Evolutionary conservation across 345 rosid genomes (phyloP).

Genomic region (Boechera stricta): DNA sequence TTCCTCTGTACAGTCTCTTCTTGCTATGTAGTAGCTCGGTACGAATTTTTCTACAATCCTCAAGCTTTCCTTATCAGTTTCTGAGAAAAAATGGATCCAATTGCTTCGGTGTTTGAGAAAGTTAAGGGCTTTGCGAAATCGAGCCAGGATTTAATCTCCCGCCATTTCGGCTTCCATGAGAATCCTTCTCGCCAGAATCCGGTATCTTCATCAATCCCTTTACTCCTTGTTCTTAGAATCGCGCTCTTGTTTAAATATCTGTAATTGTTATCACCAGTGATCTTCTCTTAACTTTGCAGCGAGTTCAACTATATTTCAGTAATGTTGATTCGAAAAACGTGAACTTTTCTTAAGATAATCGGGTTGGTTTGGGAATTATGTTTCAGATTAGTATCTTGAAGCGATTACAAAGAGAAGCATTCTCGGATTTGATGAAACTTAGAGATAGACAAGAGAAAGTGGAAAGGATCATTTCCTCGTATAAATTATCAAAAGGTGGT

Average conservation of each 20-base stretch:
- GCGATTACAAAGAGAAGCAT: slow-evolving; percentile 86
- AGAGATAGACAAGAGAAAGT: slow-evolving; percentile 91
- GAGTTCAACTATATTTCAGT: too few species aligned
- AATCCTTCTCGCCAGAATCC: slow-evolving; percentile 63
- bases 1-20: not conserved
- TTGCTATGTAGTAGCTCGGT: not conserved
- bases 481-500: slow-evolving; percentile 56
- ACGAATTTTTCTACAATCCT: not conserved
- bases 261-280: not conserved
- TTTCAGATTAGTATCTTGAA: slow-evolving; percentile 91
- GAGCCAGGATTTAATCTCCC: slow-evolving; percentile 53
- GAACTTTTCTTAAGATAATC: not conserved
- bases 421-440: slow-evolving; percentile 85
- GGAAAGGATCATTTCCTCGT: slow-evolving; percentile 64
- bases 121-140: slow-evolving; percentile 58
- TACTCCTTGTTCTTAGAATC: not conserved
- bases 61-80: slow-evolving; percentile 4
- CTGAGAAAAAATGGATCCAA: slow-evolving; percentile 59
- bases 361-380: slow-evolving; percentile 10
- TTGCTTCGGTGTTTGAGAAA: slow-evolving; percentile 54
- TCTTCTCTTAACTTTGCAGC: not conserved
- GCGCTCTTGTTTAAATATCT: not conserved
- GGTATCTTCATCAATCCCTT: slow-evolving; percentile 45
- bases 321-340: too few species aligned
- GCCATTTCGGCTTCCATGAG: slow-evolving; percentile 49